Percentiles rank a stretch among this genome's conserved stretches.
Evolutionary conservation across 75 land plant genomes (phyloP).

Genomic region (Selaginella moellendorffii): DNA sequence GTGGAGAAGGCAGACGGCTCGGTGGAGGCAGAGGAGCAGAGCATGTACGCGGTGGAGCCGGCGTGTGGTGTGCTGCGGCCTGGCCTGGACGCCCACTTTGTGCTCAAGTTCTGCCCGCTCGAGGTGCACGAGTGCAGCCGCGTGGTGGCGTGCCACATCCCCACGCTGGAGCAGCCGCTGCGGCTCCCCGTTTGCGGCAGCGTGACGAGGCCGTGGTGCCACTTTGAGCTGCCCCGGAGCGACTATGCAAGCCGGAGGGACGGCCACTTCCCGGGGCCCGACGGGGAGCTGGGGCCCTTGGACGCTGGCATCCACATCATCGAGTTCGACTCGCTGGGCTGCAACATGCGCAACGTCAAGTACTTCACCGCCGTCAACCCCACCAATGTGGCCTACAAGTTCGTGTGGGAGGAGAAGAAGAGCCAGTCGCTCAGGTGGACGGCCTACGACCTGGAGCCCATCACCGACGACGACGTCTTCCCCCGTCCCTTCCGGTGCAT

Average conservation of each 20-base stretch:
- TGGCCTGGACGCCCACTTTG: neutral
- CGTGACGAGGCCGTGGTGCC: constrained; percentile 27
- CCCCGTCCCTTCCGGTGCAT: constrained; percentile 15
- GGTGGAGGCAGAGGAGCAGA: constrained; percentile 3
- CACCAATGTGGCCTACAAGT: constrained; percentile 14
- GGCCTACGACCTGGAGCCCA: constrained; percentile 10
- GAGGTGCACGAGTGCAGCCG: constrained; percentile 26
- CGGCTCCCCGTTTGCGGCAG: constrained; percentile 13
- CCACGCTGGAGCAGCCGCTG: constrained; percentile 13
- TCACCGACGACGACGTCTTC: neutral
- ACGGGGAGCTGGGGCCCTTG: constrained; percentile 16
- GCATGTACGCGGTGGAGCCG: constrained; percentile 16
- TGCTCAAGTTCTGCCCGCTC: constrained; percentile 15
- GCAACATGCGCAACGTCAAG: constrained; percentile 16
- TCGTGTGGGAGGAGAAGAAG: constrained; percentile 17
- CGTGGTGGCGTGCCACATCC: constrained; percentile 14
- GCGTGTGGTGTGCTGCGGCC: constrained; percentile 3
- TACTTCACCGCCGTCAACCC: constrained; percentile 21
- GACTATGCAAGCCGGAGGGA: constrained; percentile 12
- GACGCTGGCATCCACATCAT: constrained; percentile 16
- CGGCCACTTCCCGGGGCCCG: constrained; percentile 10
- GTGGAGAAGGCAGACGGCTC: constrained; percentile 11
- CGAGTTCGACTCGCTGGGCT: constrained; percentile 22
- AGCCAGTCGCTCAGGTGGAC: constrained; percentile 10
- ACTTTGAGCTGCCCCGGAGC: constrained; percentile 25